Conservation (phyloP, 192 early-diverging fungal genomes). For the Haplosporangium gracile region DNA sequence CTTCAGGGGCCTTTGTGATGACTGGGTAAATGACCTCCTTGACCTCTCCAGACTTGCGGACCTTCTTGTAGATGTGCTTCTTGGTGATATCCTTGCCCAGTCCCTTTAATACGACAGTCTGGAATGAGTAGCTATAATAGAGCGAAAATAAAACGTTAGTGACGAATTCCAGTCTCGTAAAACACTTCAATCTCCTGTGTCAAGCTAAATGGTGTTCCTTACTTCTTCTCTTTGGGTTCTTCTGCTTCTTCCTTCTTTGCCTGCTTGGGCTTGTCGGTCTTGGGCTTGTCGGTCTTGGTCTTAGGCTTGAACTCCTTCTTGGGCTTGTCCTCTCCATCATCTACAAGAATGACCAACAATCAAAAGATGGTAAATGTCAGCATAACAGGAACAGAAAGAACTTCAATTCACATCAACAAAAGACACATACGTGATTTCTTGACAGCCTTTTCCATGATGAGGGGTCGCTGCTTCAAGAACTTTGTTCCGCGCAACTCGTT, state of each 20-base stretch:
- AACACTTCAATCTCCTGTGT: too few species aligned
- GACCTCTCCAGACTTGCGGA: conserved; percentile 70
- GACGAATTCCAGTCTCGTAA: neutral
- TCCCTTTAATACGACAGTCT: conserved; percentile 68
- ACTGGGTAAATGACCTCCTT: conserved; percentile 76
- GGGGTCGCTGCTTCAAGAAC: conserved; percentile 77
- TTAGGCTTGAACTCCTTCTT: conserved; percentile 49
- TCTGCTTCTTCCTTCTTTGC: conserved; percentile 22
- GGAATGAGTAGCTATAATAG: conserved; percentile 54
- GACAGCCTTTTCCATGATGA: conserved; percentile 87
- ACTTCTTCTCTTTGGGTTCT: conserved; percentile 58
- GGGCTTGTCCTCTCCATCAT: conserved; percentile 31
- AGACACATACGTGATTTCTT: conserved; percentile 57
- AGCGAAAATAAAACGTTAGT: conserved; percentile 27
- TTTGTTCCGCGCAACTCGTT: conserved; percentile 78
- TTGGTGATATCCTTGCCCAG: conserved; percentile 71
- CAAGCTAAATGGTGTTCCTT: neutral
- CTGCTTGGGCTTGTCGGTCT: conserved; percentile 55
- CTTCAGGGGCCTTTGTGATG: conserved; percentile 42
- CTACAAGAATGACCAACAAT: conserved; percentile 1
- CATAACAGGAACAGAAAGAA: neutral
- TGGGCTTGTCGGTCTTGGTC: conserved; percentile 54
- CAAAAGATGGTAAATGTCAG: neutral
- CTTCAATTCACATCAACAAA: neutral
- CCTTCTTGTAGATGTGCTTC: conserved; percentile 84